Evolutionary conservation across 164 flowering plant species (phyloP), one percentile per base, ranked within the genome.

Genomic region (Berberis thunbergii): DNA sequence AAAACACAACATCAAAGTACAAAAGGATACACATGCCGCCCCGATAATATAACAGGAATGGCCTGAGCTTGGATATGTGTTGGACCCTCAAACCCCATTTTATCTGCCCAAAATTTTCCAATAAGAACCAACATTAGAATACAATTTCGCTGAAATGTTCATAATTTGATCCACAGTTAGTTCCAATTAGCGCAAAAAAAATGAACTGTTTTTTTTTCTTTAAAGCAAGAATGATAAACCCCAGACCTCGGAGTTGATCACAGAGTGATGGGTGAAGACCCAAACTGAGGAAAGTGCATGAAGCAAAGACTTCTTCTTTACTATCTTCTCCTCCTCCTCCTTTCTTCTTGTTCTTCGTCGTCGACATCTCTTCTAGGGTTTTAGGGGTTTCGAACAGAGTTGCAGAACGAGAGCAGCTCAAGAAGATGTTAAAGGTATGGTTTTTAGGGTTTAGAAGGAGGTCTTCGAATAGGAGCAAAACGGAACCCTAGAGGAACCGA

Each of bases 51-150:
- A 39, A 82, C 82, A 2, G 97, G 99, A 71, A 94, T 87, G 1
- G 99, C 84, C 67, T 91, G 77, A 67, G 97, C 96, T 63, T 94
- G 99, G 4, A 91, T 82, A 1, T 43, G 76, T 0, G 97, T 94
- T 6, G 99, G 97, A 58, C 64, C 85, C 72, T 91, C 80, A 49
- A 86, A 89, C 0, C 96, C 90, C 82, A 94, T 57, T 73, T 83
- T 77, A 49, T 94, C 97, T 91, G 77, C 50, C 39, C 41, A 63
- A 49, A 60, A 42, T 53, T 1, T 6, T 13, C n/a, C 26, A 26
- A 45, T 49, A 39, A 39, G 12, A 60, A 41, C 4, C n/a, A 61
- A 61, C 45, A 10, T 13, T 2, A 46, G 45, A 45, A 40, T 54
- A 60, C 41, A 53, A 42, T 58, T 26, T 26, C 26, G 0, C 26